Evolutionary conservation across 2,329 filamentous ascomycete genomes (phyloP).

Genomic region (Pleurostoma richardsiae): DNA sequence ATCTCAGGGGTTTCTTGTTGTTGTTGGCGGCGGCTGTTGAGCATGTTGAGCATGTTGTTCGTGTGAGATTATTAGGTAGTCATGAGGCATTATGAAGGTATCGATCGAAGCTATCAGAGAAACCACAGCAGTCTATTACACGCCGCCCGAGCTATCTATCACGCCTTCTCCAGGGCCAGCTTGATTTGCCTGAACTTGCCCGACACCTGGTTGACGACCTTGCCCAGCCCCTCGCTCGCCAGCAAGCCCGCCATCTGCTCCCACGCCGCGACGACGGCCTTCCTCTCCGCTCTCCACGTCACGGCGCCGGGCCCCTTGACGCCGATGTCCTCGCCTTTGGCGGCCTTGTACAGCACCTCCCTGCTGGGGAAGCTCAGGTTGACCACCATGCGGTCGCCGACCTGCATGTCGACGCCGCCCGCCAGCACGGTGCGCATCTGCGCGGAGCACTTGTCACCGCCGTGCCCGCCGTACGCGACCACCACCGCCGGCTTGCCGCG

Average conservation of each 20-base stretch:
- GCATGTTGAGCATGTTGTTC: no score
- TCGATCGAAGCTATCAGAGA: no score
- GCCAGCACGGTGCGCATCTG: slow-evolving; percentile 15
- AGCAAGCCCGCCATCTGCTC: slow-evolving; percentile 9
- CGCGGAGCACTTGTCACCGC: slow-evolving; percentile 21
- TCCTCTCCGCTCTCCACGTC: slow-evolving; percentile 9
- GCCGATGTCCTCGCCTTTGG: slow-evolving; percentile 8
- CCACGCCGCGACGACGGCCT: slow-evolving; percentile 12
- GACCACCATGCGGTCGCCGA: background rate
- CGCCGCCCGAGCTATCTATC: no score
- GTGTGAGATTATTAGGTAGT: no score
- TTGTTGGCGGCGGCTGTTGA: no score
- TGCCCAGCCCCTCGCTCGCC: background rate
- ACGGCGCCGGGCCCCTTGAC: slow-evolving; percentile 3
- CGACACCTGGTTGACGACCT: no score
- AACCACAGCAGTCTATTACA: no score
- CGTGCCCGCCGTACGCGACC: slow-evolving; percentile 40
- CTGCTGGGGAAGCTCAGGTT: background rate
- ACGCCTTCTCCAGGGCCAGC: no score
- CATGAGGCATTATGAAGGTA: no score
- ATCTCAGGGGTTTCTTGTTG: no score
- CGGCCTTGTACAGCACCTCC: slow-evolving; percentile 29
- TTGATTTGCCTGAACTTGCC: background rate
- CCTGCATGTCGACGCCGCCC: background rate
- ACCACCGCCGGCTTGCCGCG: slow-evolving; percentile 39